Evolutionary conservation across 768 basidiomycete species (phyloP).

Genomic region (Tulasnella calospora): DNA sequence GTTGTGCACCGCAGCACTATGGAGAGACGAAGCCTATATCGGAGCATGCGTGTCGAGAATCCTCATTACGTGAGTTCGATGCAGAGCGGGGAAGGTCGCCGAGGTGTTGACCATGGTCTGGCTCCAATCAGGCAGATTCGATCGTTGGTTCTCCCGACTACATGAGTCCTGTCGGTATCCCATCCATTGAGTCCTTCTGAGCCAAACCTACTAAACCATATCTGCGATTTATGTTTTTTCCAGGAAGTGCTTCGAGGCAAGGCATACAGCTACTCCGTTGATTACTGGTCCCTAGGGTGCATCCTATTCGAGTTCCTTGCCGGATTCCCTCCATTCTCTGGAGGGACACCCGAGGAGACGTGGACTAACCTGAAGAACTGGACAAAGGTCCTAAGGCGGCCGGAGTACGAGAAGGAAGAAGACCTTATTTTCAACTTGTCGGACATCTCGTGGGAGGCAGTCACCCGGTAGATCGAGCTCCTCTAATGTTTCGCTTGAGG

Average conservation of each 20-base stretch:
- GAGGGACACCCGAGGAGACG: slow-evolving; percentile 91
- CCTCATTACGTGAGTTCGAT: slow-evolving; percentile 56
- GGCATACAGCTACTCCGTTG: slow-evolving; percentile 92
- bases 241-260: slow-evolving; percentile 90
- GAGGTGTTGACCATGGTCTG: neutral
- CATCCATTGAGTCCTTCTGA: neutral
- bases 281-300: slow-evolving; percentile 98
- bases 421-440: slow-evolving; percentile 94
- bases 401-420: slow-evolving; percentile 92
- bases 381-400: slow-evolving; percentile 84
- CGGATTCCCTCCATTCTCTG: slow-evolving; percentile 97
- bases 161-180: slow-evolving; percentile 58
- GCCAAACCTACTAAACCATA: neutral
- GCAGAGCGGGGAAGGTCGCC: neutral
- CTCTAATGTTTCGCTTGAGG: neutral
- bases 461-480: slow-evolving; percentile 58
- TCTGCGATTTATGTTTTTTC: neutral
- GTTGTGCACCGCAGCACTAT: slow-evolving; percentile 86
- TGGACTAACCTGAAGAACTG: slow-evolving; percentile 99
- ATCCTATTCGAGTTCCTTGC: slow-evolving; percentile 96
- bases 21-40: slow-evolving; percentile 91
- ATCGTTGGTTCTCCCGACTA: slow-evolving; percentile 98
- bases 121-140: slow-evolving; percentile 62
- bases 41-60: slow-evolving; percentile 83
- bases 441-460: slow-evolving; percentile 90